phyloP scores from a whole-genome alignment of 2,329 filamentous ascomycete genomes.

The Aspergillus sp. region DNA sequence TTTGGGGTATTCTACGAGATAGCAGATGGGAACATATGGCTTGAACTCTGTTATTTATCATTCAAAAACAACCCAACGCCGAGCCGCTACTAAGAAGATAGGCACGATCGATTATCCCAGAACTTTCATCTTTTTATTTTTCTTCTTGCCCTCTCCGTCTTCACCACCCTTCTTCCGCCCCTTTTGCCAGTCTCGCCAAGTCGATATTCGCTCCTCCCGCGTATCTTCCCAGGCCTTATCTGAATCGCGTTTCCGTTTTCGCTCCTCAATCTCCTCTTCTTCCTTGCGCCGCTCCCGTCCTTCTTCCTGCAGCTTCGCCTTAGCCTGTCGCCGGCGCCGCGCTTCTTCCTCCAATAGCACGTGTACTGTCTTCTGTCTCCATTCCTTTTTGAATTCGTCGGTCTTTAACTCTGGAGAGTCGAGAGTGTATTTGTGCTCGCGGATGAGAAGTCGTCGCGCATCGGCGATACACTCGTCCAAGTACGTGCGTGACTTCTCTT shows the following conservation, averaged over 20 bases:
- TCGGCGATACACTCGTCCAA: slow-evolving; percentile 95
- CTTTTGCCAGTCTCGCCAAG: slow-evolving; percentile 90
- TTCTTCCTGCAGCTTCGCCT: slow-evolving; percentile 94
- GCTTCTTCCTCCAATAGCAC: slow-evolving; percentile 92
- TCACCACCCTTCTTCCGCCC: slow-evolving; percentile 49
- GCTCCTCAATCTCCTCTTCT: slow-evolving; percentile 74
- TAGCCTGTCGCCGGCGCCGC: slow-evolving; percentile 72
- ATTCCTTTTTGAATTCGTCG: slow-evolving; percentile 72
- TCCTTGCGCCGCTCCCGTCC: slow-evolving; percentile 78
- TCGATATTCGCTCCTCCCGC: slow-evolving; percentile 82
- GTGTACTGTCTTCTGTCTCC: slow-evolving; percentile 82
- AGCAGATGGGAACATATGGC: neutral
- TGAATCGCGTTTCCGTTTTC: slow-evolving; percentile 82
- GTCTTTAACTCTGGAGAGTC: slow-evolving; percentile 79
- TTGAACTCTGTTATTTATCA: neutral
- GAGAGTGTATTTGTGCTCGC: slow-evolving; percentile 86
- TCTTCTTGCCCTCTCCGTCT: slow-evolving; percentile 54
- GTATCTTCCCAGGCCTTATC: slow-evolving; percentile 94
- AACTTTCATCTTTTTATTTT: slow-evolving; percentile 41
- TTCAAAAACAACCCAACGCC: neutral
- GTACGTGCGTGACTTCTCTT: slow-evolving; percentile 80
- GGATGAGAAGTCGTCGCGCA: slow-evolving; percentile 87
- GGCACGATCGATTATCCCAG: slow-evolving; percentile 28
- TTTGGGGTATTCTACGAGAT: neutral
- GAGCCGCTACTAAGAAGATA: neutral